Evolutionary conservation across 2,329 filamentous ascomycete species (phyloP).

Genomic region (Botrytis tulipae): DNA sequence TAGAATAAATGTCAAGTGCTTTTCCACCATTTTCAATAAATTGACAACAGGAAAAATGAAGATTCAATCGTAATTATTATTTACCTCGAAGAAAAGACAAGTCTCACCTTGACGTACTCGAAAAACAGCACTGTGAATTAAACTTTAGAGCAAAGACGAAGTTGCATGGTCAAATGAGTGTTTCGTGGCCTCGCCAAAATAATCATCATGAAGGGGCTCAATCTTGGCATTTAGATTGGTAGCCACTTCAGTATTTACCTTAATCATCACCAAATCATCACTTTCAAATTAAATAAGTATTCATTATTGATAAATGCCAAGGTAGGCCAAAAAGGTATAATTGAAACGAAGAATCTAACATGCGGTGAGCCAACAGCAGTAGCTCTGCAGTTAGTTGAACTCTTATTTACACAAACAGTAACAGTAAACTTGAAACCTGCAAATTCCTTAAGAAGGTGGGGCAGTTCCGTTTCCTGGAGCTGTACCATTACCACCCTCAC

Average conservation of each 20-base stretch:
- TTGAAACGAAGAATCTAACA: background rate
- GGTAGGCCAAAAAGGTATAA: background rate
- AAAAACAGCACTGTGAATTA: background rate
- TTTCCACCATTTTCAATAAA: background rate
- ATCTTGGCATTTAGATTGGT: background rate
- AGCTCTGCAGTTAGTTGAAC: background rate
- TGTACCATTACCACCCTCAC: background rate
- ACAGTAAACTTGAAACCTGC: background rate
- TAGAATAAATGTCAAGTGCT: background rate
- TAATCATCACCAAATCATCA: background rate
- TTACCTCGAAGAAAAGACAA: background rate
- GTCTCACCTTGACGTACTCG: fast-evolving
- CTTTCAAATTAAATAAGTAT: background rate
- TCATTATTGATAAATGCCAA: background rate
- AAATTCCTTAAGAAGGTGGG: background rate
- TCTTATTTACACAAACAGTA: background rate
- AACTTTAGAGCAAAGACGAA: fast-evolving
- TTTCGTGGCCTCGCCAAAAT: background rate
- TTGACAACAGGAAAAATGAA: background rate
- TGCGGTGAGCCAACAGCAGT: background rate
- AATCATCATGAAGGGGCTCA: background rate
- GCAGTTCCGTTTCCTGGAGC: background rate
- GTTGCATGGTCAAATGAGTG: background rate
- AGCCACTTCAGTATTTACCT: background rate
- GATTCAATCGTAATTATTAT: background rate